Base-by-base conservation (phyloP, 805 yeast genomes). In the Candida suzukii region DNA sequence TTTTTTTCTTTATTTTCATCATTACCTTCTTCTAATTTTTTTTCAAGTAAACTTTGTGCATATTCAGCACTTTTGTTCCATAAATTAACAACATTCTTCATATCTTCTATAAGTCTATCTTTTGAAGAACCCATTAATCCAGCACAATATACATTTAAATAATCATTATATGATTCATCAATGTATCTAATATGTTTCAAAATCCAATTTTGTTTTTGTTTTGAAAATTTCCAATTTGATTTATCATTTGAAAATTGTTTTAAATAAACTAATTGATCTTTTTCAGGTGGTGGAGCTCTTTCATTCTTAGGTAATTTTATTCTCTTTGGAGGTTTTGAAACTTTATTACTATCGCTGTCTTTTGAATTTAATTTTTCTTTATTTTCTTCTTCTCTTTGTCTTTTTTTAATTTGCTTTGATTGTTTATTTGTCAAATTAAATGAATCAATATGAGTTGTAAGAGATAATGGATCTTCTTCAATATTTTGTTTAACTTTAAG, bases 131-230 rank as follows among this genome's bases (percentile, higher is more conserved):
- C 95, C 57, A 81, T 83, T 22, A 85, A 54, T 0, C 83, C 83
- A 17, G 62, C 68, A 17, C 83, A 55, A 51, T 85, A 85, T 6
- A 53, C 55, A 13, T 66, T 45, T 43, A 85, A 58, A 22, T 75
- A 72, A 1, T 55, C 60, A 39, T 73, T 77, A 53, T 82, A 84
- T 10, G 67, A 62, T 0, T 62, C 64, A 2, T 80, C 83, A 19
- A 80, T 75, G 20, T 50, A 46, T 38, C 63, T 68, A 26, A 83
- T 60, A 56, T 85, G 78, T 53, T 78, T 79, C 47, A 86, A 62
- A 34, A 86, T 70, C 95, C 95, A 86, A 55, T 85, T 85, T 60
- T 86, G 95, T 48, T 86, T 85, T 66, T 81, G 90, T 53, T 86
- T 86, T 44, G 88, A 80, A 58, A 86, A 86, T 65, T 86, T 86